Evolutionary conservation across 257 asterid species (phyloP), one percentile per base, ranked within the genome.

Genomic region (Euphrasia confusa): DNA sequence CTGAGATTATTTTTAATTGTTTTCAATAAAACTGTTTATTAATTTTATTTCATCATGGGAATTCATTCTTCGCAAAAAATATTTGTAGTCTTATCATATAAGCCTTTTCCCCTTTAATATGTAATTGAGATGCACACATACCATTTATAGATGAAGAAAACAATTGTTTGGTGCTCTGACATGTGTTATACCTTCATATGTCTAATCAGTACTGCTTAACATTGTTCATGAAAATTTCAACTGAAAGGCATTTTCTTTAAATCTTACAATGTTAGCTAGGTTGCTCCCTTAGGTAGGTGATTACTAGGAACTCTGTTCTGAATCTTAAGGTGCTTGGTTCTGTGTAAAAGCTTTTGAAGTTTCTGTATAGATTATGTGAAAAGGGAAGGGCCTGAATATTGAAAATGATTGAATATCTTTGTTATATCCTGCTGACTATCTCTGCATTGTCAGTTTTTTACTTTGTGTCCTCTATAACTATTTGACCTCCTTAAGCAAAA

Each of bases 291-390:
- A 37, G 15, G 57, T 58, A 28, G 35, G 63, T 17, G 63, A 26
- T 65, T 32, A 32, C 40, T 14, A 37, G 21, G 58, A 55, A 65
- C 49, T 42, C 49, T 70, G 63, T 59, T 64, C 52, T 39, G 59
- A 37, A 37, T 64, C 52, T 50, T 53, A 64, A 10, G 60, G 18
- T 50, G 15, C 53, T 37, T 30, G 53, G 45, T 40, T 44, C 42
- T 54, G 21, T 54, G 15, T 60, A 13, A 58, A 32, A 32, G 39
- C 55, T 45, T 54, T 44, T 54, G 56, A 48, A 54, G 47, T 55
- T 37, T 47, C 40, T 15, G 27, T 33, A 50, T 44, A 28, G 53
- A 28, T 58, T 28, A 37, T 35, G 24, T 33, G 27, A 7, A 30
- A 54, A 18, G 45, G 9, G 15, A 17, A 50, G n/a, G 5, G 37